phyloP scores from a whole-genome alignment of 2,329 filamentous ascomycete genomes.

The Paracamarosporium sp. region DNA sequence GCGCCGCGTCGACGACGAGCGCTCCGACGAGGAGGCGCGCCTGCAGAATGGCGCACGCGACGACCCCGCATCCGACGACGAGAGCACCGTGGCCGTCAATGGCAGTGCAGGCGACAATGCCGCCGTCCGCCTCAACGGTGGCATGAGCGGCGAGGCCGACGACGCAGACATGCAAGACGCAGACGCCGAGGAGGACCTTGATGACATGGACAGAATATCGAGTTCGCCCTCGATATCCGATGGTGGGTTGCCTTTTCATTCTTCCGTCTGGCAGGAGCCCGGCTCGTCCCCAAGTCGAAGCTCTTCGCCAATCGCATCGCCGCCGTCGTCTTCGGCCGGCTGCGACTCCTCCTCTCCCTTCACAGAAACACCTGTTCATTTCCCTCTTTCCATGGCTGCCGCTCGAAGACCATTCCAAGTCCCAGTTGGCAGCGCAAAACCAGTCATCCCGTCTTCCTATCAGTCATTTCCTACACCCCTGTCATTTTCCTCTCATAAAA shows the following conservation, averaged over 20 bases:
- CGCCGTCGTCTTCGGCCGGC: constrained; percentile 30
- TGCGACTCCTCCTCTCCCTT: constrained; percentile 53
- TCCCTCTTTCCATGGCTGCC: constrained; percentile 43
- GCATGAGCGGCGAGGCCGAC: constrained; percentile 43
- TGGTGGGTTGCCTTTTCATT: constrained; percentile 70
- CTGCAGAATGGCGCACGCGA: constrained; percentile 63
- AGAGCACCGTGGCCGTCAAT: constrained; percentile 40
- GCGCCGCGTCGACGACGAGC: constrained; percentile 78
- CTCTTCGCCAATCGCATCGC: constrained; percentile 35
- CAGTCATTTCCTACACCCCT: constrained; percentile 42
- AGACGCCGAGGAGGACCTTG: constrained; percentile 72
- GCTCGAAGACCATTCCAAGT: constrained; percentile 27
- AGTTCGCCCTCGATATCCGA: constrained; percentile 99
- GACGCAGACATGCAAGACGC: constrained; percentile 67
- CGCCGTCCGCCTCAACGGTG: constrained; percentile 43
- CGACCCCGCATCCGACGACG: constrained; percentile 67
- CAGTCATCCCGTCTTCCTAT: constrained; percentile 38
- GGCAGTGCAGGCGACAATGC: constrained; percentile 34
- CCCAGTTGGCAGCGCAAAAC: constrained; percentile 38
- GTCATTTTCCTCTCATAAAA: constrained; percentile 34
- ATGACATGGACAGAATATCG: constrained; percentile 97
- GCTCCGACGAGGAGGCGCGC: constrained; percentile 72
- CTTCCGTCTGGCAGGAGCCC: constrained; percentile 48
- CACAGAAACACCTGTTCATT: constrained; percentile 50
- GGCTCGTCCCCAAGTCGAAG: constrained; percentile 50